Percentiles rank a stretch among this genome's conserved stretches.
phyloP scores from a whole-genome alignment of 805 yeast genomes.

The Grigorovia yakushimaensis region DNA sequence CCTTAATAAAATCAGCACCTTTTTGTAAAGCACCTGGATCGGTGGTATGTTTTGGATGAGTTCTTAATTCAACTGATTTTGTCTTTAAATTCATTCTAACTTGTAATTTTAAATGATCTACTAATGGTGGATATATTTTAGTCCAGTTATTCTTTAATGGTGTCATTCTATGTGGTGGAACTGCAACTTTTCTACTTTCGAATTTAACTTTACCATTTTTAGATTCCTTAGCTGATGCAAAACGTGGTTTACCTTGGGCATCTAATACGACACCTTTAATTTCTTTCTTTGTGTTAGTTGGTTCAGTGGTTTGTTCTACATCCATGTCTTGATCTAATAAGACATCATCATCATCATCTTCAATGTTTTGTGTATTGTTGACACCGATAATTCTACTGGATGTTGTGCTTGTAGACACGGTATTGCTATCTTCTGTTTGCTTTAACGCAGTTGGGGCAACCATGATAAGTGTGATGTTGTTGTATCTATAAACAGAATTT shows the following conservation, averaged over 20 bases:
- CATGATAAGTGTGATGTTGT: slow-evolving; percentile 4
- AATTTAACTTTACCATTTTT: slow-evolving; percentile 57
- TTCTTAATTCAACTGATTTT: slow-evolving; percentile 80
- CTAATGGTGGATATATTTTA: slow-evolving; percentile 90
- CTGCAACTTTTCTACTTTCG: slow-evolving; percentile 81
- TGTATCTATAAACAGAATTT: neutral
- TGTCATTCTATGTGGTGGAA: slow-evolving; percentile 96
- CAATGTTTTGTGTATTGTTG: slow-evolving; percentile 22
- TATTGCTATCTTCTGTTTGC: slow-evolving; percentile 4
- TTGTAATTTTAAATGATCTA: slow-evolving; percentile 87
- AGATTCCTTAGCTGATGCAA: slow-evolving; percentile 57
- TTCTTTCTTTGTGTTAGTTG: slow-evolving; percentile 18
- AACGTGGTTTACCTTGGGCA: slow-evolving; percentile 81
- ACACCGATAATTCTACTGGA: slow-evolving; percentile 27
- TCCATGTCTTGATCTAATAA: slow-evolving; percentile 29
- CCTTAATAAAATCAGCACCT: slow-evolving; percentile 94
- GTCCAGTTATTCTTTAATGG: slow-evolving; percentile 88
- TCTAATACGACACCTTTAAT: slow-evolving; percentile 38
- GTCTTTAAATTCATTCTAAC: slow-evolving; percentile 89
- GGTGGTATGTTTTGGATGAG: slow-evolving; percentile 65
- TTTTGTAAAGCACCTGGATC: slow-evolving; percentile 94
- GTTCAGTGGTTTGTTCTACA: slow-evolving; percentile 12
- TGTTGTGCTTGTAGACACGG: neutral
- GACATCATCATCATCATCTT: slow-evolving; percentile 25
- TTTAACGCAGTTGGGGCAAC: slow-evolving; percentile 34